Percentiles rank a stretch among this genome's conserved stretches.
phyloP scores from a whole-genome alignment of 2,329 filamentous ascomycete genomes.

The Talaromyces piceae region DNA sequence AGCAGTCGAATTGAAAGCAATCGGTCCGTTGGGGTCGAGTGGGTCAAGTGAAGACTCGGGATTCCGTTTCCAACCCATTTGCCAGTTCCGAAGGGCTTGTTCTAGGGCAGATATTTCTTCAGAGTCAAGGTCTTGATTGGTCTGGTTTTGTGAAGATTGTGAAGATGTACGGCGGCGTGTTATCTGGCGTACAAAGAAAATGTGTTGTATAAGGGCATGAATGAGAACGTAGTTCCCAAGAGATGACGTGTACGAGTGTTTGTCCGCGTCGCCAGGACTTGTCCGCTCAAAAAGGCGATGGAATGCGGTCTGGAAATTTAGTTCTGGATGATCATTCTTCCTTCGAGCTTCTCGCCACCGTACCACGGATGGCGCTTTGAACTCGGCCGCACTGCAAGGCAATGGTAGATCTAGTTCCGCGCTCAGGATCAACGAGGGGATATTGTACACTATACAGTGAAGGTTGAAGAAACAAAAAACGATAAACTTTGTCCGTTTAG shows the following conservation, averaged over 20 bases:
- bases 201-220: slow-evolving; percentile 62
- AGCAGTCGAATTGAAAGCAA: slow-evolving; percentile 60
- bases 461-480: slow-evolving; percentile 23
- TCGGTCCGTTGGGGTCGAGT: slow-evolving; percentile 43
- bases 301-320: slow-evolving; percentile 14
- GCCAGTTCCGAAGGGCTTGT: slow-evolving; percentile 38
- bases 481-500: slow-evolving; percentile 21
- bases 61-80: slow-evolving; percentile 32
- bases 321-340: slow-evolving; percentile 7
- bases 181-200: slow-evolving; percentile 54
- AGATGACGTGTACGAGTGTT: slow-evolving; percentile 25
- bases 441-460: slow-evolving; percentile 21
- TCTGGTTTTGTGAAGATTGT: slow-evolving; percentile 20
- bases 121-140: slow-evolving; percentile 11
- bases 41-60: slow-evolving; percentile 31
- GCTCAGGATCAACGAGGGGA: slow-evolving; percentile 19
- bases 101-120: slow-evolving; percentile 37
- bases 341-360: slow-evolving; percentile 15
- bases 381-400: slow-evolving; percentile 18
- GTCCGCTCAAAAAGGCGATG: slow-evolving; percentile 11
- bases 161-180: slow-evolving; percentile 21
- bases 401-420: slow-evolving; percentile 19
- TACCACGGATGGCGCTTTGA: slow-evolving; percentile 15
- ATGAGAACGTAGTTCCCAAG: slow-evolving; percentile 62
- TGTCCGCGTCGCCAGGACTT: not conserved